Base-by-base conservation (phyloP, 129 eudicot species). In the Flaveria sonorensis region DNA sequence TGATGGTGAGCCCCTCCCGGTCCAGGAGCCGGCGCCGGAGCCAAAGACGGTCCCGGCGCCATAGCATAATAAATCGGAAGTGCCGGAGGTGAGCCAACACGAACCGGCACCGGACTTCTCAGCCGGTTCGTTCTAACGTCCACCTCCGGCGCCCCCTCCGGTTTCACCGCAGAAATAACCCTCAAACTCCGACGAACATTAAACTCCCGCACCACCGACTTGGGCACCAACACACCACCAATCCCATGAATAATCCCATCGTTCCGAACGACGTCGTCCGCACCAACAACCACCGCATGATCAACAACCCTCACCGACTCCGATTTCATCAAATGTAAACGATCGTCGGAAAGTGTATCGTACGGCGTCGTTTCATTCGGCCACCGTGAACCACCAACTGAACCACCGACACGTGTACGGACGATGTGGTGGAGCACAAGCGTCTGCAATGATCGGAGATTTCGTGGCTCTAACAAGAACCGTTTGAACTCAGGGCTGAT, bases 41-140 rank as follows among this genome's bases (percentile, higher is more conserved):
- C 69, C 0, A 30, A 0, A 6, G 69, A 63, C 12, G 69, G 69
- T 0, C 69, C 69, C 5, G 69, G 69, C 12, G 69, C 46, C 46
- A 63, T 28, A 0, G 69, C 69, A 0, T 43, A 63, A 43, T 63
- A 63, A 63, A 63, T 15, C 46, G 69, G 69, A 15, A 63, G 46
- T 2, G 32, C 46, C 4, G 69, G 69, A 0, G 93, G 74, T 0
- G 89, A 65, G 0, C 93, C 97, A 46, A 28, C 85, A 0, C 86
- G 86, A 11, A 76, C 84, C 1, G 87, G 86, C 1, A 66, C 73
- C 5, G 80, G 67, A 21, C 73, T 81, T 28, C 71, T 81, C 52
- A 86, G 43, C 36, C 87, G 70, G 86, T 83, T 78, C 0, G 86
- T 83, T 60, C 80, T 73, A 0, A 83, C 80, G 59, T 83, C 86